Conservation (phyloP, 176 grass and related monocot species). For the Triticum turgidum region DNA sequence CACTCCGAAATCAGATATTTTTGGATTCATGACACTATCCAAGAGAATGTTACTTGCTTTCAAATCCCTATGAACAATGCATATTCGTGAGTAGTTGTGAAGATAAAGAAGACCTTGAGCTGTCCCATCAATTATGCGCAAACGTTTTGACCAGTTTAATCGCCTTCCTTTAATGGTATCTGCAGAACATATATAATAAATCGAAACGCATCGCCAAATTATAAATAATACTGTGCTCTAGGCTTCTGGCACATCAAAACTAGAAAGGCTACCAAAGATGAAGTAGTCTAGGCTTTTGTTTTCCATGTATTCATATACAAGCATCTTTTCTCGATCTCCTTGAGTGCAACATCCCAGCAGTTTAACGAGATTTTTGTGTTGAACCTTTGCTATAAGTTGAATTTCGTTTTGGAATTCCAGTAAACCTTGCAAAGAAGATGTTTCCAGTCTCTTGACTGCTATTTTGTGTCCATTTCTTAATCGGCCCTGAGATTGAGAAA, state of each 20-base stretch:
- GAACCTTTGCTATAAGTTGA: constrained; percentile 50
- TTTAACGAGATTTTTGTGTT: constrained; percentile 55
- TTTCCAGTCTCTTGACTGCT: constrained; percentile 58
- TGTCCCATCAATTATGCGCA: constrained; percentile 51
- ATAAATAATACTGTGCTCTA: not conserved
- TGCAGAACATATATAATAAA: constrained; percentile 22
- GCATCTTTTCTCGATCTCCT: constrained; percentile 48
- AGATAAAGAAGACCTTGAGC: constrained; percentile 73
- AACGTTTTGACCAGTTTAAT: constrained; percentile 46
- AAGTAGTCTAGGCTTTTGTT: constrained; percentile 73
- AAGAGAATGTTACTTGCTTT: constrained; percentile 81
- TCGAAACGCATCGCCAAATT: not conserved
- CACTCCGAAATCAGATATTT: constrained; percentile 74
- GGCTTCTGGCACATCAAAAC: not conserved
- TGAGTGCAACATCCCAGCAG: constrained; percentile 45
- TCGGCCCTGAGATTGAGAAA: constrained; percentile 36
- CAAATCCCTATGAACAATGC: constrained; percentile 67
- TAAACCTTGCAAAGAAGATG: constrained; percentile 59
- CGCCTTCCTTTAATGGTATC: constrained; percentile 27
- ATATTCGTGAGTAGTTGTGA: constrained; percentile 54
- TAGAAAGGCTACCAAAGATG: constrained; percentile 48
- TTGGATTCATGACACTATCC: constrained; percentile 59
- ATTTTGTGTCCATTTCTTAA: constrained; percentile 48
- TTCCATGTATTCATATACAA: constrained; percentile 73
- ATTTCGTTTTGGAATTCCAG: constrained; percentile 59